Evolutionary conservation across 2,329 filamentous ascomycete species (phyloP), one percentile per base, ranked within the genome.

Genomic region (Colletotrichum salicis): DNA sequence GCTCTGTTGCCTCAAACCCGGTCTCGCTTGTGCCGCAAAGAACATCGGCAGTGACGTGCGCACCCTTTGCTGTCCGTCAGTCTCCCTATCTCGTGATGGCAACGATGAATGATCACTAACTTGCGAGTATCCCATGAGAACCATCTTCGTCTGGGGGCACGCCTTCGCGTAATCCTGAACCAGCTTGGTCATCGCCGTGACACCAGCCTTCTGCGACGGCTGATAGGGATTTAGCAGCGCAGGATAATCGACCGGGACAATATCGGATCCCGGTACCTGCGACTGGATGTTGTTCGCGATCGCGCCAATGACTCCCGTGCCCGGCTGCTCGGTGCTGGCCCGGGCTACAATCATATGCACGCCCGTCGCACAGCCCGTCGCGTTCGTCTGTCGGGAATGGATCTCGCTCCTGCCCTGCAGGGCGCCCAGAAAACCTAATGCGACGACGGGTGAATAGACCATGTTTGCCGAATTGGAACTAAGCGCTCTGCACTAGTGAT

Each of bases 51-150:
- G 79, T 71, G 35, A 84, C 74, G 35, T 85, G 83, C 0, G 82
- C 83, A 35, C 83, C 83, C 79, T 83, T 19, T 41, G 11, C 2
- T 6, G 8, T 7, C 7, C 4, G 2, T 60, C 1, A 35, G 48
- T 13, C 19, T 48, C 33, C 19, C 6, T 31, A 5, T 74, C 73
- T 19, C 41, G 4, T 72, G 69, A 29, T 76, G 61, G 0, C 61
- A 58, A 64, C 71, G 71, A 12, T 67, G 74, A 64, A 74, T 60
- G 3, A 24, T 4, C 7, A 70, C 75, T 22, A 64, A 80, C 81
- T 78, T 85, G 83, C 1, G 83, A 85, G 67, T 83, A 85, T 1
- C 83, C 83, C 58, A 85, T 64, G 29, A 85, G 73, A 3, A 82
- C 83, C 64, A 85, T 77, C 75, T 83, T 83, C 62, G 77, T 76